These are phyloP conservation scores for sunflower (Helianthus annuus) DNA, from an alignment of 129 eudicot genomes.

Conservation along the genomic window DNA sequence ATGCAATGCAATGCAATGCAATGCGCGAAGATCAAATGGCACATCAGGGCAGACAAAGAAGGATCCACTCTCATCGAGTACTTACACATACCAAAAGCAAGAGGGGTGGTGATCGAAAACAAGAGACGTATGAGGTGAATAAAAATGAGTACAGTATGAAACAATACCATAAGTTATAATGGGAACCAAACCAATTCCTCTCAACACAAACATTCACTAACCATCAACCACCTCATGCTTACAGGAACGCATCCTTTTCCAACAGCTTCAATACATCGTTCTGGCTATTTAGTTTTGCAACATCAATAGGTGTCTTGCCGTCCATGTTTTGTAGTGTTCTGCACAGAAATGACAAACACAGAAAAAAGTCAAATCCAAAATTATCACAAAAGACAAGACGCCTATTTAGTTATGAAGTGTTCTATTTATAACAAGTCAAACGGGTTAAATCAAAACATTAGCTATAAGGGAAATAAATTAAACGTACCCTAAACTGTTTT, in stretches of 20 bases:
- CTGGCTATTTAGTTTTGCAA: slow-evolving; percentile 84
- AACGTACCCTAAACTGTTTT: neutral
- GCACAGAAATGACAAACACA: neutral
- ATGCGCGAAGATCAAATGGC: too few relatives aligned
- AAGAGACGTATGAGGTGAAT: neutral
- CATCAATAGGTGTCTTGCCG: slow-evolving; percentile 87
- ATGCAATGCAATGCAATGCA: too few relatives aligned
- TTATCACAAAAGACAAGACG: neutral
- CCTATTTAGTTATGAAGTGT: too few relatives aligned
- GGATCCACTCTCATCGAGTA: too few relatives aligned
- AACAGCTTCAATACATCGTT: slow-evolving; percentile 71
- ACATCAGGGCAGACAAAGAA: too few relatives aligned
- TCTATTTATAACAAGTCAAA: too few relatives aligned
- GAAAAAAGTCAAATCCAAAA: neutral
- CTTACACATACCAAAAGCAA: neutral
- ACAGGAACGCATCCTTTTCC: slow-evolving; percentile 91
- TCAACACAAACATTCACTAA: slow-evolving; percentile 21
- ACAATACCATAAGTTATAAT: slow-evolving; percentile 15
- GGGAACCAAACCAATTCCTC: slow-evolving; percentile 30
- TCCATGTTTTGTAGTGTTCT: slow-evolving; percentile 97
- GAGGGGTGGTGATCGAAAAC: neutral
- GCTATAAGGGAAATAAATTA: neutral
- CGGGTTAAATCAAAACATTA: neutral
- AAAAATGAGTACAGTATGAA: neutral
- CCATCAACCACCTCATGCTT: slow-evolving; percentile 23